Conservation (phyloP, 345 rosid species). For the Durio zibethinus region DNA sequence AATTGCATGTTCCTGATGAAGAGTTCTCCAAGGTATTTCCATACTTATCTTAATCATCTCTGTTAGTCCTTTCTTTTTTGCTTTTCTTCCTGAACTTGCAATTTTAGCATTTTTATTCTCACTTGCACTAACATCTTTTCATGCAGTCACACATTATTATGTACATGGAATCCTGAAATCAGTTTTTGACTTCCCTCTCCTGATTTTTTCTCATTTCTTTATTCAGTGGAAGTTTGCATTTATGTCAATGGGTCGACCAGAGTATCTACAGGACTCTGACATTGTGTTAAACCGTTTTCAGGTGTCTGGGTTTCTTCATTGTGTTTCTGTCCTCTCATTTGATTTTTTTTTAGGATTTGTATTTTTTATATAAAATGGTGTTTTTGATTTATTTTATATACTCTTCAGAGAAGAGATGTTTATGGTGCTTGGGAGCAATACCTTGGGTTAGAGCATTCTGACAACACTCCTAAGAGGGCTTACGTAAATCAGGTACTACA, state of each 20-base stretch:
- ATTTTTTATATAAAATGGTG: background rate
- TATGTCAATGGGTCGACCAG: slow-evolving; percentile 83
- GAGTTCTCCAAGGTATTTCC: slow-evolving; percentile 75
- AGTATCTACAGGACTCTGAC: slow-evolving; percentile 80
- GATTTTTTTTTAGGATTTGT: background rate
- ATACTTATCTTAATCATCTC: background rate
- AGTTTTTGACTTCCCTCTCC: background rate
- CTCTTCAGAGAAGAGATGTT: slow-evolving; percentile 46
- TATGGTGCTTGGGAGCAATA: slow-evolving; percentile 78
- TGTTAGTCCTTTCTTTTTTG: background rate
- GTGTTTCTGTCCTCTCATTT: background rate
- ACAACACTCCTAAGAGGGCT: slow-evolving; percentile 57
- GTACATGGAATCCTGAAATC: background rate
- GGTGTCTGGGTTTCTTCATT: slow-evolving; percentile 32
- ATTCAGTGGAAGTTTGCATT: slow-evolving; percentile 93
- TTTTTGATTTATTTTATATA: background rate
- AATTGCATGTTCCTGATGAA: slow-evolving; percentile 81
- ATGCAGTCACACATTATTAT: background rate
- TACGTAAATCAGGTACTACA: slow-evolving; percentile 25
- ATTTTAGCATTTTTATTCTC: background rate
- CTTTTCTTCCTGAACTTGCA: background rate
- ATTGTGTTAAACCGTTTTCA: slow-evolving; percentile 75
- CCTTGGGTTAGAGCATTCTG: slow-evolving; percentile 76
- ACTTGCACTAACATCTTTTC: background rate
- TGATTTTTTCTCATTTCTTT: background rate